Base-by-base conservation (phyloP, 345 rosid species). In the Eucalyptus pauciflora region DNA sequence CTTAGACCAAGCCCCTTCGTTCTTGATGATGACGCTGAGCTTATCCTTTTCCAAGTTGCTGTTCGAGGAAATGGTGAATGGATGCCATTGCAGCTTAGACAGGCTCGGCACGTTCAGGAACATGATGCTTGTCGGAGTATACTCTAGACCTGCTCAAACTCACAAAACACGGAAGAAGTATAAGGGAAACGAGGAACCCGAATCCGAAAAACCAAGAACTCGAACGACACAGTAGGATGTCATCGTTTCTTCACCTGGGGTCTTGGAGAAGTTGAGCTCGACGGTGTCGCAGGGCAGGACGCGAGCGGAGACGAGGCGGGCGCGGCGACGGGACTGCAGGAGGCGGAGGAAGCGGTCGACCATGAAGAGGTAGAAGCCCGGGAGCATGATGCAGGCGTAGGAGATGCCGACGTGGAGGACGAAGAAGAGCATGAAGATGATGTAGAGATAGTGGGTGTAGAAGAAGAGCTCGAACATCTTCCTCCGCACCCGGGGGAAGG, bases 71-170 rank as follows among this genome's bases (percentile, higher is more conserved):
- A 97, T 88, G 8, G 98, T 96, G 87, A 95, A 97, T 3, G 99
- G 99, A 93, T 97, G 99, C 99, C 99, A 97, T 87, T 97, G 98
- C 81, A 95, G 86, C 92, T 90, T 96, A 12, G 99, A 97, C 88
- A 97, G 91, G 90, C 92, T 88, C 4, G 99, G 97, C 71, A 97
- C 95, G 88, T 95, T 97, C 41, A 97, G 49, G 90, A 95, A 96
- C 93, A 96, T 8, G 86, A 93, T 92, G 93, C 99, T 97, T 3
- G 97, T 94, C 10, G 99, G 93, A 88, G 86, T 94, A 89, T 97
- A 96, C 33, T 45, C 91, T 93, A 96, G 92, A 87, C 93, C 99
- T 97, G 52, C 43, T 76, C 83, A 76, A 41, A 76, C 48, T 86
- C 64, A 81, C 62, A 24, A 56, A 86, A 41, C 87, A 22, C 22